Conservation (phyloP, 768 basidiomycete genomes). For the Basidioascus undulatus region DNA sequence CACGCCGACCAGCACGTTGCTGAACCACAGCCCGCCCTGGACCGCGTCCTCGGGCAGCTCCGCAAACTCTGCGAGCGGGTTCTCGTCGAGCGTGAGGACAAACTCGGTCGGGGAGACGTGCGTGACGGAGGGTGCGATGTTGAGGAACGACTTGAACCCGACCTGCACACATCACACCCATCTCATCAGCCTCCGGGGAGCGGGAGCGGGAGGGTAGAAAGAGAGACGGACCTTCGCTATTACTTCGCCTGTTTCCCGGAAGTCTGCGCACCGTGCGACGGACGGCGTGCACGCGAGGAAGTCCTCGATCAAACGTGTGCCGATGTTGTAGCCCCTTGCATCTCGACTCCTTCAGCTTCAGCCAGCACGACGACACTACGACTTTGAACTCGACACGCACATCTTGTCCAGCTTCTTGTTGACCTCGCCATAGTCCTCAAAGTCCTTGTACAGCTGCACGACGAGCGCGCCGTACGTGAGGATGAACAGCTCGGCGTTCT, state of each 20-base stretch:
- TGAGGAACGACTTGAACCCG: conserved; percentile 92
- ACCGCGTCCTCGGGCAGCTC: conserved; percentile 82
- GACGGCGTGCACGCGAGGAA: conserved; percentile 81
- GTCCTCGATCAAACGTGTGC: conserved; percentile 84
- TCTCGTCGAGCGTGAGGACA: conserved; percentile 73
- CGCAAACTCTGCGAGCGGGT: conserved; percentile 88
- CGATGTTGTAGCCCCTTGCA: conserved; percentile 99
- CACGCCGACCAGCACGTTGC: conserved; percentile 86
- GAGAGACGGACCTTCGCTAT: conserved; percentile 49
- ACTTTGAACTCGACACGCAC: conserved; percentile 13
- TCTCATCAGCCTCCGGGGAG: not conserved
- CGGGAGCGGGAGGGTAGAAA: not conserved
- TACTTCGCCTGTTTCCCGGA: conserved; percentile 84
- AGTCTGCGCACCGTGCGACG: conserved; percentile 78
- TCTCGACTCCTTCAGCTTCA: too few relatives aligned
- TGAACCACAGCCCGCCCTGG: conserved; percentile 87
- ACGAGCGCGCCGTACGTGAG: conserved; percentile 93
- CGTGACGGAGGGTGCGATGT: conserved; percentile 60
- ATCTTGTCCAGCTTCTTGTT: conserved; percentile 80
- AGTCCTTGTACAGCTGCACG: conserved; percentile 94
- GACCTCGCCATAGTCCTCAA: conserved; percentile 77
- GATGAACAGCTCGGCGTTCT: conserved; percentile 96
- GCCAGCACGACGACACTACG: not conserved
- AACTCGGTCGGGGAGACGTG: conserved; percentile 40
- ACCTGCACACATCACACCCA: conserved; percentile 30